Percentiles rank a stretch among this genome's conserved stretches.
Evolutionary conservation across 139 green algal species (phyloP).

Genomic region (Pycnococcus provasolii): DNA sequence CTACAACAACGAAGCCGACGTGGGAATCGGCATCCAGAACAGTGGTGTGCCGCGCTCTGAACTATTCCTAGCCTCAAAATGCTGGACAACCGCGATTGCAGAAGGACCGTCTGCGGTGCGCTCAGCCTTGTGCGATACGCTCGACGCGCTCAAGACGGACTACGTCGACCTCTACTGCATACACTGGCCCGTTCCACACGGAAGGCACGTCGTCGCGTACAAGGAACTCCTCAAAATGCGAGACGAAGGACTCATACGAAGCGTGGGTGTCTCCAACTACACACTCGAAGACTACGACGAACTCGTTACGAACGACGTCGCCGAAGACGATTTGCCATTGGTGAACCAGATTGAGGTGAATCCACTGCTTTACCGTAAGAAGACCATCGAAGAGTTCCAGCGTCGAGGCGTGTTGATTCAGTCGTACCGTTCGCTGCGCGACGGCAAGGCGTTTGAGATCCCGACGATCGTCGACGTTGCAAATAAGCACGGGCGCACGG

Average conservation of each 20-base stretch:
- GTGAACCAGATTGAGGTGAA: background rate
- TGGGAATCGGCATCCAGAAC: background rate
- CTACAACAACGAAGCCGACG: conserved; percentile 4
- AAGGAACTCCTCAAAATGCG: background rate
- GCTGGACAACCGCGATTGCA: background rate
- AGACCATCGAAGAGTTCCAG: background rate
- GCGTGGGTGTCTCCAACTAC: background rate
- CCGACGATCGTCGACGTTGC: background rate
- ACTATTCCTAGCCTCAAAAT: conserved; percentile 6
- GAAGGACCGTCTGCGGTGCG: background rate
- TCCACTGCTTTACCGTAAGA: background rate
- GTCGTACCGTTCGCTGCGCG: background rate
- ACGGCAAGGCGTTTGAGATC: background rate
- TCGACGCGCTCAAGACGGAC: background rate
- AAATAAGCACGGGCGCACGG: background rate
- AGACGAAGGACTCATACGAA: background rate
- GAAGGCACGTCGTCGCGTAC: conserved; percentile 2
- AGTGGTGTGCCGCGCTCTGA: background rate
- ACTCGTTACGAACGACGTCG: background rate
- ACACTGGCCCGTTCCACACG: conserved; percentile 3
- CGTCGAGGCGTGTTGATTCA: background rate
- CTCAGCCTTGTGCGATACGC: background rate
- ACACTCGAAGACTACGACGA: background rate
- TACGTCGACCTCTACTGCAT: conserved; percentile 6
- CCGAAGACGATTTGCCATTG: background rate